Percentiles rank a stretch among this genome's conserved stretches.
Conservation (phyloP, 2,329 filamentous ascomycete genomes). For the Venturia aucupariae region DNA sequence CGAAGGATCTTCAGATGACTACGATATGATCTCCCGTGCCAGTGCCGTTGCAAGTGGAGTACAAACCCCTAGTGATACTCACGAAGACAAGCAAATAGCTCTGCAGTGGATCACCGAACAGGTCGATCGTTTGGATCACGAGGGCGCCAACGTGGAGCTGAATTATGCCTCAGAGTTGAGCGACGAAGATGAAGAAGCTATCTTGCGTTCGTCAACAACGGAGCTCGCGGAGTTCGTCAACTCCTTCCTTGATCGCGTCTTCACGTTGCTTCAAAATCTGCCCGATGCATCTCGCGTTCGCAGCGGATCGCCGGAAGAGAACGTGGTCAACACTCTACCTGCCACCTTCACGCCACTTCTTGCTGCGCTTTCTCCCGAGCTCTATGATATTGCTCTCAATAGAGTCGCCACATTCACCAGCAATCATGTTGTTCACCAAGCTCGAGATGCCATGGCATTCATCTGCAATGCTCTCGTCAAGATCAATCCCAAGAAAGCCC, state of each 20-base stretch:
- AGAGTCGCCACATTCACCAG: conserved; percentile 89
- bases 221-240: conserved; percentile 89
- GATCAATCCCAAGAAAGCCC: conserved; percentile 84
- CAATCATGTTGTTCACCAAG: conserved; percentile 93
- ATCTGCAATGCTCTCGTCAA: conserved; percentile 96
- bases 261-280: conserved; percentile 88
- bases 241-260: conserved; percentile 85
- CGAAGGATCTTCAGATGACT: conserved; percentile 16
- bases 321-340: conserved; percentile 89
- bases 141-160: conserved; percentile 75
- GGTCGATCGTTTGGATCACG: conserved; percentile 85
- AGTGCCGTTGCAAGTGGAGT: conserved; percentile 15
- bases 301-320: conserved; percentile 89
- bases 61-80: conserved; percentile 25
- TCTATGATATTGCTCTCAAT: conserved; percentile 84
- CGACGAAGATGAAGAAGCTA: conserved; percentile 77
- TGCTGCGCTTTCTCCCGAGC: conserved; percentile 79
- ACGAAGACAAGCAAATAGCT: conserved; percentile 49
- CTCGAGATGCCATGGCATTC: conserved; percentile 95
- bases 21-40: conserved; percentile 11
- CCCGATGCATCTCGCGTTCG: conserved; percentile 83
- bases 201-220: conserved; percentile 87
- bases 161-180: conserved; percentile 75
- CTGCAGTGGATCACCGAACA: conserved; percentile 91
- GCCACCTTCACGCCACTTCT: conserved; percentile 86